Base-by-base conservation (phyloP, 2,329 filamentous ascomycete genomes). In the Raffaelea deltoideospora region DNA sequence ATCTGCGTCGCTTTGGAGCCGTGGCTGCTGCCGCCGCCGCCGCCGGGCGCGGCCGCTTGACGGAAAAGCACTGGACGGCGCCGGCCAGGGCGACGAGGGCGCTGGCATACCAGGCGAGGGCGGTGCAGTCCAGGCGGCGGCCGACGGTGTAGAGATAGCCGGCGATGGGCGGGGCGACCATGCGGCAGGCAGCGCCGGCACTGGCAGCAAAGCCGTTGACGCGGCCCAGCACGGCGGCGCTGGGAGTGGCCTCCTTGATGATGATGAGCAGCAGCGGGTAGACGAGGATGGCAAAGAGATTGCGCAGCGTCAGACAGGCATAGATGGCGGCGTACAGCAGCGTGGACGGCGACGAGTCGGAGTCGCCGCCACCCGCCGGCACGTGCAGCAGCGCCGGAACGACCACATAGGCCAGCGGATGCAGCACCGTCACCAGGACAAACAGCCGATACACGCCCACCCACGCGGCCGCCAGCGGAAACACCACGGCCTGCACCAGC, bases 401-500 rank as follows among this genome's bases (percentile, higher is more conserved):
- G 38, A 78, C 55, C 15, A 71, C 45, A 54, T 78, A 79, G 17
- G 65, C 64, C 27, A 78, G 50, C 1, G 75, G 75, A 46, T 78
- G 73, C n/a, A 77, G 52, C 10, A 74, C 52, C 3, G 69, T 69
- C 32, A 73, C 64, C 10, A 68, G 38, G 40, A 78, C 54, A 51
- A 78, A 77, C 4, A 76, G 60, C 22, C 62, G 61, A 56, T 69
- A 69, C 26, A 78, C 66, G 31, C 76, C 75, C 21, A 79, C 44
- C 43, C 56, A 63, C 38, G 65, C 62, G 3, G 75, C 75, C 9
- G 66, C 66, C 28, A 74, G 45, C 1, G 76, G 75, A 49, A 79
- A 79, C 22, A 87, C 60, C 32, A 84, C 54, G 2, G 69, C 80
- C 55, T 87, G 81, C 31, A 86, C 76, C 46, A 79, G 63, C 1